Base-by-base conservation (phyloP, 1,284 basidiomycete species). In the Microbotryum scabiosae region DNA sequence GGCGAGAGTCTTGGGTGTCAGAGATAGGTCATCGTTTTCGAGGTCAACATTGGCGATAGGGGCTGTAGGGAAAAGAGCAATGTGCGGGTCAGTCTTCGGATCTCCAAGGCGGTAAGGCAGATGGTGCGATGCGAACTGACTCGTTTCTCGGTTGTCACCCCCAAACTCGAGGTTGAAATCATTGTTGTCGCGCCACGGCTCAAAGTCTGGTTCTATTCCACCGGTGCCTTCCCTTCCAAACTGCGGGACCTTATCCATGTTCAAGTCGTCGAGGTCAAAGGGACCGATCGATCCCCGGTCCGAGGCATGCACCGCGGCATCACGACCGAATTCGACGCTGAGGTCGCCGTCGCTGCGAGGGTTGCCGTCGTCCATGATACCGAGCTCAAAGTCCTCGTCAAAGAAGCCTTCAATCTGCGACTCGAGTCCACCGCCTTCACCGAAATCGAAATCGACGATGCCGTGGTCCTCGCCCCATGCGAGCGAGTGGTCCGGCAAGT, bases 401-500 rank as follows among this genome's bases (percentile, higher is more conserved):
- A 48, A 56, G 26, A 57, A 28, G 49, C 51, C 59, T 44, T 41
- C 48, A 3, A 26, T 56, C 30, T 58, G 46, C 2, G 55, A 28
- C 32, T 52, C 51, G 41, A 52, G 25, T 23, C 51, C 51, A 12
- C 51, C 51, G 51, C 32, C 51, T 12, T 48, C 30, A 16, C 20
- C 41, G 10, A 41, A 20, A 43, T 43, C 62, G 44, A 43, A 54
- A 32, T 46, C 60, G 14, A 46, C 48, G 28, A 44, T 49, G 25
- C 44, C 61, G 41, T 61, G 43, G 20, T 52, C 49, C 51, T 62
- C 44, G 51, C 51, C 51, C 51, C 51, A 52, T 9, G 26, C 51
- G 25, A 52, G 32, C 25, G n/a, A 43, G 30, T 68, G 64, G 45
- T 69, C 69, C 41, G 65, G 66, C 54, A 70, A 61, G 14, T 69